Base-by-base conservation (phyloP, 2,329 filamentous ascomycete genomes). In the Pyricularia sp. region DNA sequence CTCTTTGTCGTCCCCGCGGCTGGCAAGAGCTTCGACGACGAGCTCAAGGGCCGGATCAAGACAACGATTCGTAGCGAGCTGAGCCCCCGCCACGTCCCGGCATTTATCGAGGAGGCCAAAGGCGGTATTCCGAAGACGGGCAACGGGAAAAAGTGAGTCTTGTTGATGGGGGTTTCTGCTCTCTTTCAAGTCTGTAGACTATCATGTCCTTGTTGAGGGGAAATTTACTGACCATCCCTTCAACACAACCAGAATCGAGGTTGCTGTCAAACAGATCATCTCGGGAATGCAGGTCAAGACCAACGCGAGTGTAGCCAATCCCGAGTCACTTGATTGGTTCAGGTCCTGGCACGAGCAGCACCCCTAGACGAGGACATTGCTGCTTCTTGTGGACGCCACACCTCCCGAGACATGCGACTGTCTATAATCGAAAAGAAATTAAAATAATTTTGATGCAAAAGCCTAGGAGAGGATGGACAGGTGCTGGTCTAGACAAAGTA, bases 201-300 rank as follows among this genome's bases (percentile, higher is more conserved):
- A 59, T 59, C 17, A 11, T 59, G 55, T 59, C 4, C 4, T 25
- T 59, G 55, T 10, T 36, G 3, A n/a, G n/a, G n/a, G 11, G 14
- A 0, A 25, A 63, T 11, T 30, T 9, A 26, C 69, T 70, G 33
- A 70, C 67, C 12, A n/a, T 63, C 61, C 11, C 64, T 42, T 36
- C 10, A 2, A 17, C 68, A 30, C 70, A 11, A 76, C 50, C 58
- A 92, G 90, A 80, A 92, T 99, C 70, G 94, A 99, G 78, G 93
- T 96, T 65, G 92, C 93, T 0, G 94, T 98, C 6, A 98, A 98
- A 83, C 94, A 97, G 79, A 97, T 98, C 64, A 81, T 99, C 1
- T 97, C 92, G 31, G 94, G 94, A 0, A 82, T 94, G 79, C 87
- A 92, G 68, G 88, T 97, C 72, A 94, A 93, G 82, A 95, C 92